A percentile compares a stretch with the other conserved stretches of the same genome.
These are phyloP conservation scores for Mycothermus thermophilus DNA, from an alignment of 495 filamentous ascomycete genomes.

Conservation along the genomic window DNA sequence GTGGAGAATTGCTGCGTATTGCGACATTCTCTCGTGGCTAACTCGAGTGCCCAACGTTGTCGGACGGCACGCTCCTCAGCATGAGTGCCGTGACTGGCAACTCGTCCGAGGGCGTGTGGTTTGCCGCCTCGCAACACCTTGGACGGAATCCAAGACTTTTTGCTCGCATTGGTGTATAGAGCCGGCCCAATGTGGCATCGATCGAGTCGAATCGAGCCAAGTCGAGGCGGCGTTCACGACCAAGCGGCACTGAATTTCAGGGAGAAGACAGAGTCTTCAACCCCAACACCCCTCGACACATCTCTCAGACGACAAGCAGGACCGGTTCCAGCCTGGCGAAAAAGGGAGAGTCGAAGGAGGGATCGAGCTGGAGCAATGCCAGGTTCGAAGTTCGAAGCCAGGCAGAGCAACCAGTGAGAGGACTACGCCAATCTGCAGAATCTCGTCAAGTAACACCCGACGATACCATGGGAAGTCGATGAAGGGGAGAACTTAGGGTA, in stretches of 20 bases:
- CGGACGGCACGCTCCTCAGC: conserved; percentile 36
- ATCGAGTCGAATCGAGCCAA: too few species aligned
- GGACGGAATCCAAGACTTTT: conserved; percentile 44
- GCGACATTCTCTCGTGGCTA: conserved; percentile 82
- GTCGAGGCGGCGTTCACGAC: too few species aligned
- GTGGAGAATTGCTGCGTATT: conserved; percentile 77
- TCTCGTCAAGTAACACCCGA: conserved; percentile 35
- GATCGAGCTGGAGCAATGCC: conserved; percentile 62
- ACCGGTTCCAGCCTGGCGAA: conserved; percentile 29
- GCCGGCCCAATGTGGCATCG: too few species aligned
- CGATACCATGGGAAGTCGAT: conserved; percentile 36
- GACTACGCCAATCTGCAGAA: conserved; percentile 55
- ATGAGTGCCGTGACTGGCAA: conserved; percentile 1
- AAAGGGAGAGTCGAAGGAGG: conserved; percentile 47
- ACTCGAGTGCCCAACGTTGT: conserved; percentile 72
- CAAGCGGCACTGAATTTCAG: conserved; percentile 69
- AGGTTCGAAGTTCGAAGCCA: conserved; percentile 10
- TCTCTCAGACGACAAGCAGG: conserved; percentile 36
- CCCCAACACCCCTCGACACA: conserved; percentile 60
- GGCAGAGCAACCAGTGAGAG: conserved; percentile 57
- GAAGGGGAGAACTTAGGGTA: conserved; percentile 28
- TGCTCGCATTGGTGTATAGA: conserved; percentile 25
- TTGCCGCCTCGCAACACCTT: conserved; percentile 75
- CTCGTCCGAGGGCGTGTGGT: too few species aligned
- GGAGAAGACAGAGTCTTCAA: conserved; percentile 60